Evolutionary conservation across 345 rosid species (phyloP).

Genomic region (Boechera divaricarpa): DNA sequence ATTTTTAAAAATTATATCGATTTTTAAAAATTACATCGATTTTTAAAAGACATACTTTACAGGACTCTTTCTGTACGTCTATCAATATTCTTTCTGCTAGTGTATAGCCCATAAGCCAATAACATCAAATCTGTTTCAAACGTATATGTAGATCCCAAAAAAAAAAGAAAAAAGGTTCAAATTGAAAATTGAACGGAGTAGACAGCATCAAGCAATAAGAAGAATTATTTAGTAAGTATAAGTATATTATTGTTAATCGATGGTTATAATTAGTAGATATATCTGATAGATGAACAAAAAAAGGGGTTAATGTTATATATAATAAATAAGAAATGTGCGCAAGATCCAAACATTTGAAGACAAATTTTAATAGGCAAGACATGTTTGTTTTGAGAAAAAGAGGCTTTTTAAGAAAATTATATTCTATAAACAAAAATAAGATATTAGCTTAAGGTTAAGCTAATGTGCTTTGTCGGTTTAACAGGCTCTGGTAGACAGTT

Average conservation of each 20-base stretch:
- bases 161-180: too few species aligned
- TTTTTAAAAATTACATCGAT: too few species aligned
- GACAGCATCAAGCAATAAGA: too few species aligned
- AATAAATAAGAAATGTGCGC: not conserved
- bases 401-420: not conserved
- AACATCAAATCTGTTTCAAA: not conserved
- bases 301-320: not conserved
- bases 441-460: not conserved
- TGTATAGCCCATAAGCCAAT: not conserved
- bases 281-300: not conserved
- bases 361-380: not conserved
- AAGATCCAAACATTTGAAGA: slow-evolving; percentile 14
- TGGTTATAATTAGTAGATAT: too few species aligned
- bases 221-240: too few species aligned
- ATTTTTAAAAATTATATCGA: too few species aligned
- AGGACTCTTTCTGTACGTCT: too few species aligned
- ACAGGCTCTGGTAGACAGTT: not conserved
- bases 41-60: too few species aligned
- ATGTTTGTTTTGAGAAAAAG: slow-evolving; percentile 3
- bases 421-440: not conserved
- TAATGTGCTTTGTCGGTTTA: slow-evolving; percentile 5
- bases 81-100: too few species aligned
- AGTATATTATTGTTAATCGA: too few species aligned
- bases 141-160: too few species aligned
- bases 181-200: too few species aligned